Evolutionary conservation across 2,329 filamentous ascomycete species (phyloP).

Genomic region (Coleophoma eucalyptorum): DNA sequence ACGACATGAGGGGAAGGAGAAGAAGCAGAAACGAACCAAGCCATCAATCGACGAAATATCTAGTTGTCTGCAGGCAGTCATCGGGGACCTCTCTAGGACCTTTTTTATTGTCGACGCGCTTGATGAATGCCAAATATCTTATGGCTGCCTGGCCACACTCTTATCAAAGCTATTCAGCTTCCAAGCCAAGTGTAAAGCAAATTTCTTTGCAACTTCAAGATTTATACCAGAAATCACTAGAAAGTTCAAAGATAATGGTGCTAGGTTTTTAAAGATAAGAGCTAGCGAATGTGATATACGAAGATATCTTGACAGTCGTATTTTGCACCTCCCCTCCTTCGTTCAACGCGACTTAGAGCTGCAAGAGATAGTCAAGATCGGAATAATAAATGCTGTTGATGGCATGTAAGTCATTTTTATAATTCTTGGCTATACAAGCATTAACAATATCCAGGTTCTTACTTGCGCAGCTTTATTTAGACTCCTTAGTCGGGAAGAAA

Average conservation of each 20-base stretch:
- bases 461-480: conserved; percentile 20
- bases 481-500: conserved; percentile 26
- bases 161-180: neutral
- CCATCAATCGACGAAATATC: neutral
- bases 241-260: neutral
- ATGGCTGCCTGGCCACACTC: neutral
- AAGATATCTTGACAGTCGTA: too few relatives aligned
- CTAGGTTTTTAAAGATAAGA: neutral
- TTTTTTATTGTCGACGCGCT: conserved; percentile 16
- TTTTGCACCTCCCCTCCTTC: neutral
- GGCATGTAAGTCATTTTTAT: neutral
- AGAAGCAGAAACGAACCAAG: neutral
- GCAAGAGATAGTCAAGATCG: neutral
- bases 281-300: neutral
- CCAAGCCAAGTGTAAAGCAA: too few relatives aligned
- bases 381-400: neutral
- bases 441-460: conserved; percentile 6
- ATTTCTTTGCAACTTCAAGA: neutral
- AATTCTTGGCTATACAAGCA: neutral
- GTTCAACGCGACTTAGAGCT: neutral
- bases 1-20: too few relatives aligned
- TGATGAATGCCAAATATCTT: conserved; percentile 10
- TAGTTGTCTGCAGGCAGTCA: neutral
- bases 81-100: neutral
- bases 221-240: neutral